These are phyloP conservation scores for Fusarium sp. DNA, from an alignment of 2,329 filamentous ascomycete species.

Conservation along the genomic window DNA sequence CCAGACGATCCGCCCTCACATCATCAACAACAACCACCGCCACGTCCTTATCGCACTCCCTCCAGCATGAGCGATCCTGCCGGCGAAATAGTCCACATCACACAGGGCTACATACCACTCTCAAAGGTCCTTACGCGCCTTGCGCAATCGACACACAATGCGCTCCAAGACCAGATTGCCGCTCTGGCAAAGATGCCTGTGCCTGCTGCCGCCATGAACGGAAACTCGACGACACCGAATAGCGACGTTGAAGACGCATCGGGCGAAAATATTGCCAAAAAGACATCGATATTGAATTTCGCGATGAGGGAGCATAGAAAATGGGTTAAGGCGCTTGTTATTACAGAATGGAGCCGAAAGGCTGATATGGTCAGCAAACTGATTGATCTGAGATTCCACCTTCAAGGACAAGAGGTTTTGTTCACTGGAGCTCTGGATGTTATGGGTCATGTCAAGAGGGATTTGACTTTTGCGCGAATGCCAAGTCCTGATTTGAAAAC, in stretches of 20 bases:
- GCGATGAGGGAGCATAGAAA: conserved; percentile 82
- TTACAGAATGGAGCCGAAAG: conserved; percentile 89
- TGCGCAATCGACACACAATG: conserved; percentile 85
- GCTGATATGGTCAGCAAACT: conserved; percentile 84
- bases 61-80: conserved; percentile 68
- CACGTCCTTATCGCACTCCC: conserved; percentile 44
- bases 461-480: conserved; percentile 78
- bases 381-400: conserved; percentile 85
- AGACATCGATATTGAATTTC: conserved; percentile 79
- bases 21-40: conserved; percentile 24
- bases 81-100: conserved; percentile 76
- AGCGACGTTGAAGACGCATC: conserved; percentile 66
- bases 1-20: conserved; percentile 20
- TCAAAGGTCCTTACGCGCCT: conserved; percentile 80
- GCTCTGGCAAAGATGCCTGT: conserved; percentile 77
- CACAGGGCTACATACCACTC: conserved; percentile 80
- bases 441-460: conserved; percentile 78
- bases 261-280: conserved; percentile 78
- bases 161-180: conserved; percentile 76
- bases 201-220: conserved; percentile 63
- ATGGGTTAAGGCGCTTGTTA: conserved; percentile 92
- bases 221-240: conserved; percentile 54
- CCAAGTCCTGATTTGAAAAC: conserved; percentile 93
- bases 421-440: conserved; percentile 72
- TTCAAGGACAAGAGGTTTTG: conserved; percentile 70